Conservation (phyloP, 2,329 filamentous ascomycete species). For the Xylariaceae sp. region DNA sequence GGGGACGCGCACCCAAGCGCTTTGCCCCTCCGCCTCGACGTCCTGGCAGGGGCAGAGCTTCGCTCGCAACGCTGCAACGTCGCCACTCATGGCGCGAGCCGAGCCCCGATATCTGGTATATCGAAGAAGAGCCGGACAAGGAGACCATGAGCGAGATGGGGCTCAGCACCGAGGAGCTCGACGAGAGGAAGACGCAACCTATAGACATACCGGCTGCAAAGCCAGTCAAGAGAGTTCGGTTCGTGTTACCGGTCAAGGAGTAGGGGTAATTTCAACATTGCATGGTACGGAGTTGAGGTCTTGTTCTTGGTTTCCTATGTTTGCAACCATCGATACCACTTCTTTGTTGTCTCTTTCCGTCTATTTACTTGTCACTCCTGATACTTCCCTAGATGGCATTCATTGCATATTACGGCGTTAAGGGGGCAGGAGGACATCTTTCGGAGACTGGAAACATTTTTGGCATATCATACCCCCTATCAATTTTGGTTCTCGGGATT, state of each 20-base stretch:
- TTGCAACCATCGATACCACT: background rate
- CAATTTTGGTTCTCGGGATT: too few species aligned
- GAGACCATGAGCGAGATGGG: conserved; percentile 43
- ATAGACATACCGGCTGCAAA: conserved; percentile 41
- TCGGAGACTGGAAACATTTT: too few species aligned
- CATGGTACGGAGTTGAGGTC: background rate
- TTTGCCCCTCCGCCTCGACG: conserved; percentile 32
- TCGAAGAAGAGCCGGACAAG: conserved; percentile 54
- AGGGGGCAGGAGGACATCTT: too few species aligned
- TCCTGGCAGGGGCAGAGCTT: conserved; percentile 28
- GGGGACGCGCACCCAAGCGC: conserved; percentile 23
- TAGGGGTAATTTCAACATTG: conserved; percentile 5
- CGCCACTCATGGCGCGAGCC: conserved; percentile 51
- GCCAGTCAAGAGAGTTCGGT: conserved; percentile 52
- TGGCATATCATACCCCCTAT: too few species aligned
- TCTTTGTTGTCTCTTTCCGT: too few species aligned
- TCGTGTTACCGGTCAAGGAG: conserved; percentile 44
- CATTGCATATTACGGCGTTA: too few species aligned
- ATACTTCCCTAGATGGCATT: too few species aligned
- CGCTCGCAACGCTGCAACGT: conserved; percentile 34
- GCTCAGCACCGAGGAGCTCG: conserved; percentile 30
- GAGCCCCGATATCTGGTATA: conserved; percentile 55
- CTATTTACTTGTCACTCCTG: too few species aligned
- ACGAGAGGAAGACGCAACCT: conserved; percentile 28
- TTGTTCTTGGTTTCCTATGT: background rate